Evolutionary conservation across 169 alveolate species (phyloP).

Genomic region (Plasmodium billcollinsi): DNA sequence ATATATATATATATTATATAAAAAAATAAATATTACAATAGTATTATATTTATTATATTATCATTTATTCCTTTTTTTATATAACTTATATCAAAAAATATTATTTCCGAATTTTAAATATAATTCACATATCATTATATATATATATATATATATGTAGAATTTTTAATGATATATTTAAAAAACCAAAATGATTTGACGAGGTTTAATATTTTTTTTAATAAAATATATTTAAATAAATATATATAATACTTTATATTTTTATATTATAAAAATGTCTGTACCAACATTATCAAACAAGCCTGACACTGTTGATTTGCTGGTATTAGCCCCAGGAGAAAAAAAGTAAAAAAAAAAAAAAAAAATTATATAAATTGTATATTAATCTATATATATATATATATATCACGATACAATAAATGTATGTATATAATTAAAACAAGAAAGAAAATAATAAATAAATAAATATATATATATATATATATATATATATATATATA

Average conservation of each 20-base stretch:
- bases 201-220: no score
- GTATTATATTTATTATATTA: no score
- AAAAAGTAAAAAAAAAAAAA: constrained; percentile 43
- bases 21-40: no score
- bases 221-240: no score
- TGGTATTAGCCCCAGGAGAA: constrained; percentile 71
- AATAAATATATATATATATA: background rate
- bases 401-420: background rate
- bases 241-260: no score
- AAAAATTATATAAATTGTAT: background rate
- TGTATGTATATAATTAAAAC: background rate
- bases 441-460: background rate
- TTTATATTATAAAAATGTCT: constrained; percentile 33
- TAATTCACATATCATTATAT: constrained; percentile 1
- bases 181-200: background rate
- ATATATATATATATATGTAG: background rate
- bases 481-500: background rate
- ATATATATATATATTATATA: no score
- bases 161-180: background rate
- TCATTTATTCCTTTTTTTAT: no score
- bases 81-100: no score
- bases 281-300: constrained; percentile 74
- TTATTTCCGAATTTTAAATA: background rate
- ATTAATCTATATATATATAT: background rate
- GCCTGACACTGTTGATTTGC: constrained; percentile 67